These are phyloP conservation scores for Brassica cretica DNA, from an alignment of 345 rosid species.

Conservation along the genomic window DNA sequence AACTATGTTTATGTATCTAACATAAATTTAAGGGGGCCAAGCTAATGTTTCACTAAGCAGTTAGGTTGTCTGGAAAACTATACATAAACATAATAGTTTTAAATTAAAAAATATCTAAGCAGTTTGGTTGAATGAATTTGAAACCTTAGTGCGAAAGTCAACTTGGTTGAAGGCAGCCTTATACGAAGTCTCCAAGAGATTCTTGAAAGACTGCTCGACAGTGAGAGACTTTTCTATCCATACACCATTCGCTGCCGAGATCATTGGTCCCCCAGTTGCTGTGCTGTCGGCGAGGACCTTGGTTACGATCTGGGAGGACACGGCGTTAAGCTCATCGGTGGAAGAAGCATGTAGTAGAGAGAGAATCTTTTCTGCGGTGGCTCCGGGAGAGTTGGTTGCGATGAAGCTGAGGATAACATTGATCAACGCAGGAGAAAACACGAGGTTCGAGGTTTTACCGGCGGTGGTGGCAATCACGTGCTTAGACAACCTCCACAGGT, in stretches of 20 bases:
- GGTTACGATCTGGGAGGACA: constrained; percentile 53
- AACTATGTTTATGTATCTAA: no score
- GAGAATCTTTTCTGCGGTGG: constrained; percentile 56
- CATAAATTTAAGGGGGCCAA: no score
- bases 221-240: constrained; percentile 60
- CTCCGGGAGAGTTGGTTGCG: constrained; percentile 51
- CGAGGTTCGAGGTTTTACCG: constrained; percentile 48
- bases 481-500: constrained; percentile 42
- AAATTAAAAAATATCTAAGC: no score
- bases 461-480: constrained; percentile 43
- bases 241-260: constrained; percentile 57
- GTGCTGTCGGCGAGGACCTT: constrained; percentile 65
- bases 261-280: constrained; percentile 55
- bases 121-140: no score
- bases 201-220: constrained; percentile 58
- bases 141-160: constrained; percentile 62
- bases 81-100: no score
- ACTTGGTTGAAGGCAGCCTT: constrained; percentile 59
- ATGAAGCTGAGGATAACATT: constrained; percentile 62
- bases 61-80: neutral
- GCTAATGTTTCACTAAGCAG: neutral
- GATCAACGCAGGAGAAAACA: constrained; percentile 70
- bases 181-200: constrained; percentile 49
- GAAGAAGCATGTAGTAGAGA: constrained; percentile 65
- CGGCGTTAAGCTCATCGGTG: constrained; percentile 53